Conservation (phyloP, 2,329 filamentous ascomycete species). For the Trichophyton equinum region DNA sequence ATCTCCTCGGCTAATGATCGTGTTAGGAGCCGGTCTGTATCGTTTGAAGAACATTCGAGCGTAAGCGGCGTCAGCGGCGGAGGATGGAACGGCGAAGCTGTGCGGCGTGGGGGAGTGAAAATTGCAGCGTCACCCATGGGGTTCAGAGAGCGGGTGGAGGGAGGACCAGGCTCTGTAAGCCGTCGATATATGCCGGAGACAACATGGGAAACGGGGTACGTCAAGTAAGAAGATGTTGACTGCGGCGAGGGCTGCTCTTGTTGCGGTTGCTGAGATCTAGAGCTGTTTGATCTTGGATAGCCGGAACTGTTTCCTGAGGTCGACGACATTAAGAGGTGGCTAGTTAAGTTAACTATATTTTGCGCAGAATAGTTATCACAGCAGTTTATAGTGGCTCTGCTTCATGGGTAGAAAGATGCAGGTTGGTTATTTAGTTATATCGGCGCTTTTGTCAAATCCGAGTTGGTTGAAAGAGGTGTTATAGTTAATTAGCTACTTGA, state of each 20-base stretch:
- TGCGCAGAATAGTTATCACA: neutral
- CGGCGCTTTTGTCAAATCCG: neutral
- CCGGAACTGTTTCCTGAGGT: neutral
- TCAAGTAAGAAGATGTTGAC: conserved; percentile 36
- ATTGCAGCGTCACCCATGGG: conserved; percentile 35
- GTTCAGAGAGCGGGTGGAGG: conserved; percentile 14
- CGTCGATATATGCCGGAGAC: conserved; percentile 56
- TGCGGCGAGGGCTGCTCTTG: conserved; percentile 15
- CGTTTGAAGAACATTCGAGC: conserved; percentile 48
- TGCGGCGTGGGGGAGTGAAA: conserved; percentile 49
- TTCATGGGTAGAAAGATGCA: neutral
- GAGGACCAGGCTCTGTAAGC: conserved; percentile 38
- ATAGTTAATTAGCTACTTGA: neutral
- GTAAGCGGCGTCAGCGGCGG: conserved; percentile 74
- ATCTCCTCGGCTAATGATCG: conserved; percentile 80
- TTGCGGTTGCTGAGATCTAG: conserved; percentile 3
- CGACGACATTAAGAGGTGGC: neutral
- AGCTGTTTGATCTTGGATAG: neutral
- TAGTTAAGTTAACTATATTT: neutral
- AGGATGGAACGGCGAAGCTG: conserved; percentile 67
- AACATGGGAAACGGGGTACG: conserved; percentile 41
- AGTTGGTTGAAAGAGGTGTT: neutral
- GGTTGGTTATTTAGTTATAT: neutral
- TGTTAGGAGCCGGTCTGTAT: conserved; percentile 53
- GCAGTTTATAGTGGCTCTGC: neutral